Evolutionary conservation across 2,329 filamentous ascomycete species (phyloP), one percentile per base, ranked within the genome.

Genomic region (Penicillium sp.): DNA sequence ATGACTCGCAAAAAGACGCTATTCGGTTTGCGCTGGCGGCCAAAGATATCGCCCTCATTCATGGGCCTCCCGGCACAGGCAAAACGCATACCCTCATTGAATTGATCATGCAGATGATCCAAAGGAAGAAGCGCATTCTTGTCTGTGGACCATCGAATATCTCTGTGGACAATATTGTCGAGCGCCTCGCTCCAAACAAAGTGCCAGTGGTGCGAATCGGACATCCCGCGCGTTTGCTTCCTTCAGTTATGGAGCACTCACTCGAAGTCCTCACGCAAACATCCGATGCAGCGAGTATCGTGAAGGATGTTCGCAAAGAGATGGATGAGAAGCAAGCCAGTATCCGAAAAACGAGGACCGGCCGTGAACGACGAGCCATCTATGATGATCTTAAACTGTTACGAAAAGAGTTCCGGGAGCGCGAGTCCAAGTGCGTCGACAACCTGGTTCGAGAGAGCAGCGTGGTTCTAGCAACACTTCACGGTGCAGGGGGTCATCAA

Each of bases 141-240:
- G 94, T 98, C n/a, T 98, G 95, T 69, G 95, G 94, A 0, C 95
- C 95, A 0, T 96, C 92, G 33, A 99, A 99, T 73, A 93, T 99
- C 67, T 95, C 92, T 0, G 95, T 99, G 1, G 95, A 99, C 82
- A 99, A 99, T 71, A 96, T 99, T 58, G 93, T 97, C 9, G 95
- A 99, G 77, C 87, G 95, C 7, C 84, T 98, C 1, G 87, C 92
- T 2, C 87, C 90, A 0, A 90, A 93, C 74, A 92, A 92, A 69
- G 83, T 97, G 1, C 89, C 92, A 0, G 92, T 98, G 68, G 85
- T 98, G 37, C 89, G 95, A 1, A 85, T 99, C 0, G 95, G 95
- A 1, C 95, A 99, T 75, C 95, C 95, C 0, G 95, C 95, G 1
- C 88, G 95, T 19, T 83, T 99, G 27, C 82, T 99, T 0, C 93